Evolutionary conservation across 2,329 filamentous ascomycete species (phyloP), one percentile per base, ranked within the genome.

Genomic region (Akanthomyces dipterigenus): DNA sequence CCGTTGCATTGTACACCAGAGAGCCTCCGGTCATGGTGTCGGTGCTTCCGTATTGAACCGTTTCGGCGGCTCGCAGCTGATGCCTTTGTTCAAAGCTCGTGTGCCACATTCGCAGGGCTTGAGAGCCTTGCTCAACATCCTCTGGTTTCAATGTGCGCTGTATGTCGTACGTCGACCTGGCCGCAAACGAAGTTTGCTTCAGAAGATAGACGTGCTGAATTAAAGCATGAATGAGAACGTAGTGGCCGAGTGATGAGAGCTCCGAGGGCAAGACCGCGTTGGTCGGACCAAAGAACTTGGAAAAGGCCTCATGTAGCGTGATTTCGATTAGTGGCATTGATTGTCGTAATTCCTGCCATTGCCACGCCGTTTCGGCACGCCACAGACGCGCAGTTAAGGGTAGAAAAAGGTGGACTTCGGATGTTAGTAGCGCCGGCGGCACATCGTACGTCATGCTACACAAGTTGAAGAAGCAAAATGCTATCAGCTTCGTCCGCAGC

Each of bases 191-290:
- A 0, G 83, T 85, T 67, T 88, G 84, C 66, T 88, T 88, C 24
- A 89, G 71, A 42, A 90, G 77, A 69, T 87, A 90, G 18, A 91
- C 86, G 64, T 90, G 87, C 67, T 91, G 88, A 12, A 90, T 81
- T 26, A 91, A 71, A 3, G 87, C 87, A 67, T 90, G 87, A 3
- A 91, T 87, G 38, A 91, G 76, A 8, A 89, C 82, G 65, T 91
- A 90, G 66, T 88, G 88, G 1, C 87, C 88, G 7, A 89, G 72
- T 0, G 85, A 84, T 0, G 83, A 84, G 61, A 84, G 76, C 49
- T 80, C 78, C 0, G 77, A 72, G 1, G 79, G 78, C 1, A 81
- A 75, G 0, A 75, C 76, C 63, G 82, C 78, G 1, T 76, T 74
- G 3, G 77, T 73, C 40, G 84, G 79, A 28, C 81, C 77, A 40